Evolutionary conservation across 1,284 basidiomycete species (phyloP).

Genomic region (Takashimella tepidaria): DNA sequence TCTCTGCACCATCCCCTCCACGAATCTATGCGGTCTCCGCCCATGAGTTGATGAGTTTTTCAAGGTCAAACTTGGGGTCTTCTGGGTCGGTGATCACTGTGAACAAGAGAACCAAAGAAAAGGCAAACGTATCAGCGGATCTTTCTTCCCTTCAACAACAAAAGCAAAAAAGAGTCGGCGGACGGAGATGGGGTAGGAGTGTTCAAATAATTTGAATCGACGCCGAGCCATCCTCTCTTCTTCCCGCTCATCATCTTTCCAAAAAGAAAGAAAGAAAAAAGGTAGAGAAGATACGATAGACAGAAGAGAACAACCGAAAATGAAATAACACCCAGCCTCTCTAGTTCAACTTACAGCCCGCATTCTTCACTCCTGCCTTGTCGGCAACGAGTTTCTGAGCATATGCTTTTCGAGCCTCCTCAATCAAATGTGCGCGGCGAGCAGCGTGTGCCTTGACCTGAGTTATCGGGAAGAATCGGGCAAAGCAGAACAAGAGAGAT

Average conservation of each 20-base stretch:
- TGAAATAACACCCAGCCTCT: too few species aligned
- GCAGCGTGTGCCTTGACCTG: conserved; percentile 28
- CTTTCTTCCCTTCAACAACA: too few species aligned
- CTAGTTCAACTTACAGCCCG: conserved; percentile 17
- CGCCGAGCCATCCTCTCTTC: too few species aligned
- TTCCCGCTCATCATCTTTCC: too few species aligned
- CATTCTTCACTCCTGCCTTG: conserved; percentile 27
- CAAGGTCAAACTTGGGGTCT: conserved; percentile 92
- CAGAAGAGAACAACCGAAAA: not conserved
- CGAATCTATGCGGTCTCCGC: conserved; percentile 39
- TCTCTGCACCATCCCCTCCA: too few species aligned
- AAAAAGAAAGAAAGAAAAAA: conserved; percentile 3
- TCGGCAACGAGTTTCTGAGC: conserved; percentile 61
- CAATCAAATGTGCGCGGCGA: conserved; percentile 70
- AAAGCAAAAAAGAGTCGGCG: too few species aligned
- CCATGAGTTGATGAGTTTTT: conserved; percentile 66
- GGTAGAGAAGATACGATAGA: not conserved
- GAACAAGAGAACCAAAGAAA: conserved; percentile 7
- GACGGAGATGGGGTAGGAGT: too few species aligned
- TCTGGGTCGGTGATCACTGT: conserved; percentile 87
- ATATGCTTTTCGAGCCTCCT: conserved; percentile 87
- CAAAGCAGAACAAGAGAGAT: not conserved
- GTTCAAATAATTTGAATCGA: too few species aligned
- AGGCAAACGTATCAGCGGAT: too few species aligned
- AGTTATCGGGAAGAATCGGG: conserved; percentile 57